Evolutionary conservation across 345 rosid genomes (phyloP), one percentile per base, ranked within the genome.

Genomic region (Lepidium aucheri): DNA sequence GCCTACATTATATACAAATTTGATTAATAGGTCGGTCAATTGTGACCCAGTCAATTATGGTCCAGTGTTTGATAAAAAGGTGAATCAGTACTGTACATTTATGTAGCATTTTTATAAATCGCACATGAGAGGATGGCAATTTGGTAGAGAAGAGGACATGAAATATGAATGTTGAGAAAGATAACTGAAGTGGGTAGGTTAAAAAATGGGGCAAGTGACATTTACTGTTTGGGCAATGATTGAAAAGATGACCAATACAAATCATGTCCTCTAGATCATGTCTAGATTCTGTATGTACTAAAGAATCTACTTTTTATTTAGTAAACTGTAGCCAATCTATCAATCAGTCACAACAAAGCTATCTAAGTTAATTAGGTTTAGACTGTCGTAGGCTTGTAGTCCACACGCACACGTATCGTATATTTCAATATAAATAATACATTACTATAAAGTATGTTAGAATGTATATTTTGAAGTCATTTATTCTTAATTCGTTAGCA

Each of bases 191-290:
- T 30, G 64, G 60, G 54, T 57, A 57, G 49, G 66, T 72, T 52
- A 57, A 58, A 53, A 58, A 8, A 18, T 17, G 66, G 52, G 24
- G 58, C 28, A 40, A 65, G 69, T 64, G 66, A 50, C 55, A 63
- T 63, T 63, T 55, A 70, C 74, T 70, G 54, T 70, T 70, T 70
- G 42, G 44, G 44, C 50, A 55, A 71, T 71, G 75, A 71, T 63
- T 63, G 69, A 71, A 14, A 63, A n/a, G 6, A 33, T 63, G 69
- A 63, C 50, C 36, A 54, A 28, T 55, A 63, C 45, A 54, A 62
- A 53, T 53, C 69, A 54, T 8, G 62, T 38, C 69, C 38, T 54
- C 69, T 36, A 10, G 14, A 20, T 51, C 30, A 69, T 42, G 46
- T 7, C 26, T 24, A 70, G 68, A 61, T 61, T 60, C 52, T 3